Evolutionary conservation across 345 rosid genomes (phyloP).

Genomic region (Ceriops decandra): DNA sequence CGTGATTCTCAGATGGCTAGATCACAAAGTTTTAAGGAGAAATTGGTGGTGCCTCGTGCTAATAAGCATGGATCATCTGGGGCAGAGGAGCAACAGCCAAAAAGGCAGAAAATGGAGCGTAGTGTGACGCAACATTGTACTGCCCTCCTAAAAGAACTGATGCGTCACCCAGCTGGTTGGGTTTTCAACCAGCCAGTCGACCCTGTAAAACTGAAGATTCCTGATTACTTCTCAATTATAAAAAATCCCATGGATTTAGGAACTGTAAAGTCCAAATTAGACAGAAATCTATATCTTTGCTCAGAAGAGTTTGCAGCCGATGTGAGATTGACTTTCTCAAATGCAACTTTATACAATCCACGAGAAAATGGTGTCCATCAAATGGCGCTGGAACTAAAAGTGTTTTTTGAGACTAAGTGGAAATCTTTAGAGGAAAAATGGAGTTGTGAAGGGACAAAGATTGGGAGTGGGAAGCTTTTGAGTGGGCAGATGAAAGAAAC

Average conservation of each 20-base stretch:
- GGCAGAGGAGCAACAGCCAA: conserved; percentile 34
- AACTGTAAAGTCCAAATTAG: conserved; percentile 56
- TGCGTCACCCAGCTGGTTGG: conserved; percentile 47
- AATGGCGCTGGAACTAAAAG: conserved; percentile 43
- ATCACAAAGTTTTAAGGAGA: conserved; percentile 16
- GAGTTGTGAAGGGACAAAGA: conserved; percentile 16
- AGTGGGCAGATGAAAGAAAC: conserved; percentile 29
- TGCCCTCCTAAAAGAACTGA: conserved; percentile 39
- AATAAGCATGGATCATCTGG: conserved; percentile 43
- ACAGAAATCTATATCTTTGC: conserved; percentile 39
- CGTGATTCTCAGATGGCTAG: conserved; percentile 18
- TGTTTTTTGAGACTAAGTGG: conserved; percentile 61
- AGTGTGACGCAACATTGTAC: conserved; percentile 46
- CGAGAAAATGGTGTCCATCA: conserved; percentile 46
- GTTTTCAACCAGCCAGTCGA: conserved; percentile 67
- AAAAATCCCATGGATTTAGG: conserved; percentile 86
- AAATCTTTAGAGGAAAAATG: conserved; percentile 51
- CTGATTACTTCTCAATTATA: conserved; percentile 77
- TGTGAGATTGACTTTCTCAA: conserved; percentile 67
- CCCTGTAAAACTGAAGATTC: conserved; percentile 57
- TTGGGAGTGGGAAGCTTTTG: conserved; percentile 21
- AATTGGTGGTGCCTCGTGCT: not conserved
- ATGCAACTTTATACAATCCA: conserved; percentile 86
- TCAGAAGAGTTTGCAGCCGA: conserved; percentile 74
- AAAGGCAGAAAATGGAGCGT: conserved; percentile 60